These are phyloP conservation scores for Leccinum pellstonianum DNA, from an alignment of 768 basidiomycete species.

Conservation along the genomic window DNA sequence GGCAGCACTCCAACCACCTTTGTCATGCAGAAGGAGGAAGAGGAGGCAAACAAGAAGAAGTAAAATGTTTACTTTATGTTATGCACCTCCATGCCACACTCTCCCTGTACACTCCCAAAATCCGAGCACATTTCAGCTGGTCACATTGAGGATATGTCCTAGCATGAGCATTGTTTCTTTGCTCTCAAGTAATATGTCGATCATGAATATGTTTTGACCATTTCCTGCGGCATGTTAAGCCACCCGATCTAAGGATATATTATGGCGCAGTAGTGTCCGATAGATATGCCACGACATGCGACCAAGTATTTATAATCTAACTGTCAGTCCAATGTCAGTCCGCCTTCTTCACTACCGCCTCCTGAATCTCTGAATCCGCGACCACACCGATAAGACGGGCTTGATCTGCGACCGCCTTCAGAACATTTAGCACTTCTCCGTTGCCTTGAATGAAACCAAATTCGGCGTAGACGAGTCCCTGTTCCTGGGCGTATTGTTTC, in stretches of 20 bases:
- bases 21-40: conserved; percentile 72
- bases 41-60: conserved; percentile 92
- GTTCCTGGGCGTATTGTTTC: conserved; percentile 83
- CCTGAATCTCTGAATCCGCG: conserved; percentile 68
- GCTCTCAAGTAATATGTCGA: background rate
- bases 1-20: conserved; percentile 17
- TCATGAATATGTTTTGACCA: background rate
- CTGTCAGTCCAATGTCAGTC: background rate
- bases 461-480: conserved; percentile 84
- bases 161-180: conserved; percentile 25
- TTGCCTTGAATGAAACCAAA: conserved; percentile 91
- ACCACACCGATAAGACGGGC: conserved; percentile 79
- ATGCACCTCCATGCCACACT: conserved; percentile 26
- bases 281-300: background rate
- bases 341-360: conserved; percentile 55
- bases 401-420: conserved; percentile 86
- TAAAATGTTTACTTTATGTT: conserved; percentile 38
- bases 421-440: conserved; percentile 74
- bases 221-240: conserved; percentile 8
- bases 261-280: background rate
- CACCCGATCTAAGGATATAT: background rate
- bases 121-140: conserved; percentile 22
- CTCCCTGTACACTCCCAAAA: conserved; percentile 39
- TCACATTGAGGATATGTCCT: conserved; percentile 28
- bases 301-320: too few relatives aligned